These are phyloP conservation scores for Cylindrodendrum hubeiense DNA, from an alignment of 2,329 filamentous ascomycete genomes.

Conservation along the genomic window DNA sequence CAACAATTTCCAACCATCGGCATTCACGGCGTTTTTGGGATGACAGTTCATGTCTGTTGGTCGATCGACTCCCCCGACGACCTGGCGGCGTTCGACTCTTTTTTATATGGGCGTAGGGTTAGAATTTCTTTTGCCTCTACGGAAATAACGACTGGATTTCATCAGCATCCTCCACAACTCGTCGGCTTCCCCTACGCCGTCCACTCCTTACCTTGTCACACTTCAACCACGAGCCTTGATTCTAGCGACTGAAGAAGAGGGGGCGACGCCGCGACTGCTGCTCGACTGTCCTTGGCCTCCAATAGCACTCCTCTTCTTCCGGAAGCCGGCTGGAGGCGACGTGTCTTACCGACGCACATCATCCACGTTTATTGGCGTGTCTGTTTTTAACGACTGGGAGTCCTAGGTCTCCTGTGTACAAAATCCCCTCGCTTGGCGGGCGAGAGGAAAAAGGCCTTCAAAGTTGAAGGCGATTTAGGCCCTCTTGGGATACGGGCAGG, in stretches of 20 bases:
- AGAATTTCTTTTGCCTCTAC: conserved; percentile 45
- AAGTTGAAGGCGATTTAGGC: conserved; percentile 35
- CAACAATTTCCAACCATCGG: conserved; percentile 44
- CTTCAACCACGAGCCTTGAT: conserved; percentile 42
- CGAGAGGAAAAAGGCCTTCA: conserved; percentile 29
- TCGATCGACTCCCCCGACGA: conserved; percentile 49
- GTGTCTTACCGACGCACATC: conserved; percentile 27
- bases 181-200: conserved; percentile 51
- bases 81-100: conserved; percentile 53
- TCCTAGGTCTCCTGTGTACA: conserved; percentile 42
- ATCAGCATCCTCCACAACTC: conserved; percentile 42
- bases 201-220: conserved; percentile 53
- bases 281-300: conserved; percentile 23
- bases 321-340: conserved; percentile 21
- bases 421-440: conserved; percentile 24
- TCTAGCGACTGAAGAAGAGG: conserved; percentile 43
- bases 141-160: conserved; percentile 48
- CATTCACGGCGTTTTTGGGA: conserved; percentile 59
- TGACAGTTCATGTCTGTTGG: conserved; percentile 54
- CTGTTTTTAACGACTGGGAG: conserved; percentile 39
- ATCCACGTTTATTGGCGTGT: conserved; percentile 38
- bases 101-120: conserved; percentile 53
- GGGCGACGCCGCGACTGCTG: conserved; percentile 30
- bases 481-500: conserved; percentile 39
- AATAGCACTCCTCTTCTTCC: conserved; percentile 1